These are phyloP conservation scores for Pythium aquatile DNA, from an alignment of 352 stramenopile species.

Conservation along the genomic window DNA sequence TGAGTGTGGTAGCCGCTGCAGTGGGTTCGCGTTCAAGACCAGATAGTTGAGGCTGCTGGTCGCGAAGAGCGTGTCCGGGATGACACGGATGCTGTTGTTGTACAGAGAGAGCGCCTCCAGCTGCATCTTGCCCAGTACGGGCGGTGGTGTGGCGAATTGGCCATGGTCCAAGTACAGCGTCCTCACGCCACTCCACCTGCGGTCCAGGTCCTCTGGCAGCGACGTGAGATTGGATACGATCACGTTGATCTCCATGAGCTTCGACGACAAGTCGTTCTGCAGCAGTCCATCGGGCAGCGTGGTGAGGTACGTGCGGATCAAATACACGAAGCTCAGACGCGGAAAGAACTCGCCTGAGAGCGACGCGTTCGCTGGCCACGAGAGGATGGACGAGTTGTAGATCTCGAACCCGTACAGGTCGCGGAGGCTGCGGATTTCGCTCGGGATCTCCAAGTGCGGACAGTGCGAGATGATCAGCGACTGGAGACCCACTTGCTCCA, in stretches of 20 bases:
- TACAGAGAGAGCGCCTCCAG: slow-evolving; percentile 23
- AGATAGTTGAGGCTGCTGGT: slow-evolving; percentile 11
- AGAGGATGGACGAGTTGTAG: slow-evolving; percentile 24
- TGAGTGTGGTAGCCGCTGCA: not conserved
- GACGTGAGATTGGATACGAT: slow-evolving; percentile 24
- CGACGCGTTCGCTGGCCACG: slow-evolving; percentile 10
- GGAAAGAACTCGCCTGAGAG: slow-evolving; percentile 4
- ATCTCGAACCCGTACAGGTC: slow-evolving; percentile 21
- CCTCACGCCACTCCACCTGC: slow-evolving; percentile 13
- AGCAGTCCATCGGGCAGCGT: slow-evolving; percentile 15
- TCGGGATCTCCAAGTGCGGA: slow-evolving; percentile 14
- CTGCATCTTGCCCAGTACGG: slow-evolving; percentile 11
- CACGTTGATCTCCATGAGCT: slow-evolving; percentile 23
- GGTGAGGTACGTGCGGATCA: slow-evolving; percentile 15
- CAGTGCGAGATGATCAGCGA: slow-evolving; percentile 26
- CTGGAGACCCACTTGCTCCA: slow-evolving; percentile 10
- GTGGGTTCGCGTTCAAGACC: slow-evolving; percentile 13
- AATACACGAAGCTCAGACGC: slow-evolving; percentile 19
- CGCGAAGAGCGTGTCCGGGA: slow-evolving; percentile 9
- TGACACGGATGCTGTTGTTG: slow-evolving; percentile 12
- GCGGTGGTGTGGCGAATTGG: slow-evolving; percentile 6
- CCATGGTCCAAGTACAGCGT: slow-evolving; percentile 22
- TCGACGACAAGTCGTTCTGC: slow-evolving; percentile 7
- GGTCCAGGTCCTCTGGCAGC: slow-evolving; percentile 14
- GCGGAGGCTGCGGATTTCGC: slow-evolving; percentile 7